phyloP scores from a whole-genome alignment of 768 basidiomycete species.

The Boletus rubroflammeus region DNA sequence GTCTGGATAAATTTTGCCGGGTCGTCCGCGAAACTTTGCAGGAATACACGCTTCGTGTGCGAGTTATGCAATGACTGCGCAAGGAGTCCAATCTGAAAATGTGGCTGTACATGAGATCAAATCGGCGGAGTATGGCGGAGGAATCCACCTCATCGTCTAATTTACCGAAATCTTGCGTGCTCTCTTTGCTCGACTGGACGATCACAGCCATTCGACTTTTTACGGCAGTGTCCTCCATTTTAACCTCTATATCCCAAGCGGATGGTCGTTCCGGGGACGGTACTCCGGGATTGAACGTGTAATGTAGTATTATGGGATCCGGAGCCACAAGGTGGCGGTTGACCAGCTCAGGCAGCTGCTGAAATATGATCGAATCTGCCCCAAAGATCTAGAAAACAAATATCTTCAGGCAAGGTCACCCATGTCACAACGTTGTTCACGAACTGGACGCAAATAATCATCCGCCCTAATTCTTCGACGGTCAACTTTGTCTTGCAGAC shows the following conservation, averaged over 20 bases:
- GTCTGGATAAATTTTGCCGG: constrained; percentile 81
- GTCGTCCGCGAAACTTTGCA: constrained; percentile 75
- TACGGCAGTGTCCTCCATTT: constrained; percentile 72
- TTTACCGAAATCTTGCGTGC: constrained; percentile 58
- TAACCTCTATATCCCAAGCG: constrained; percentile 87
- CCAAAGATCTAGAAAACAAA: constrained; percentile 56
- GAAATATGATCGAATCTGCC: constrained; percentile 67
- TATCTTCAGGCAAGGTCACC: not conserved
- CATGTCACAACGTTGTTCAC: constrained; percentile 11
- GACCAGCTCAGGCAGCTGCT: constrained; percentile 78
- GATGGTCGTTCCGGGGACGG: constrained; percentile 66
- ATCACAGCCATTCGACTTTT: constrained; percentile 78
- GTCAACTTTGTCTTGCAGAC: constrained; percentile 80
- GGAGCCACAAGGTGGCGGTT: constrained; percentile 75
- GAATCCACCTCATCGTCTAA: constrained; percentile 83
- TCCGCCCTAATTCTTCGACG: constrained; percentile 67
- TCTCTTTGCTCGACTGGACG: constrained; percentile 66
- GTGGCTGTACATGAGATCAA: constrained; percentile 18
- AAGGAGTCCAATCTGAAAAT: constrained; percentile 66
- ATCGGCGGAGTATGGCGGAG: not conserved
- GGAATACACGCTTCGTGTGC: constrained; percentile 81
- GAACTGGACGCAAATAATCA: constrained; percentile 60
- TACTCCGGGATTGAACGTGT: constrained; percentile 60
- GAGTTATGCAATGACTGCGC: constrained; percentile 86
- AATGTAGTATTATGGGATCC: constrained; percentile 79